Evolutionary conservation across 768 basidiomycete species (phyloP).

Genomic region (Nevesoporus exiguus): DNA sequence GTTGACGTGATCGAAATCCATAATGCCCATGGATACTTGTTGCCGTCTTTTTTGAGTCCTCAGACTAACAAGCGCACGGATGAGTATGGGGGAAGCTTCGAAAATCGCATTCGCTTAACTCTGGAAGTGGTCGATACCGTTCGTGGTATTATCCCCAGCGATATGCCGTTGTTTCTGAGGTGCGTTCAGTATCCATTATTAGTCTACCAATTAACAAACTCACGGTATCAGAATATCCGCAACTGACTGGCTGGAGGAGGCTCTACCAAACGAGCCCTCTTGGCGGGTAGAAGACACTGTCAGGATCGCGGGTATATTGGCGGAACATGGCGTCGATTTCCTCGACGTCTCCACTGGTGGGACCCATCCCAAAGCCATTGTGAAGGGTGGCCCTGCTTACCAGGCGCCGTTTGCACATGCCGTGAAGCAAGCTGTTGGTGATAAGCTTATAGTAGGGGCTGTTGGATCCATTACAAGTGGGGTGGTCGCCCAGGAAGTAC

Average conservation of each 20-base stretch:
- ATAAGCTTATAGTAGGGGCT: slow-evolving; percentile 33
- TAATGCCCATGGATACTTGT: slow-evolving; percentile 59
- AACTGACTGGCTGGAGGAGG: slow-evolving; percentile 68
- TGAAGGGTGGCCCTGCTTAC: slow-evolving; percentile 33
- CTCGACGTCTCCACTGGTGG: slow-evolving; percentile 73
- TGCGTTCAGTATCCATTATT: slow-evolving; percentile 20
- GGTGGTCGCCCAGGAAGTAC: slow-evolving; percentile 40
- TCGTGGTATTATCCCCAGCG: slow-evolving; percentile 52
- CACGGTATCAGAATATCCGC: slow-evolving; percentile 49
- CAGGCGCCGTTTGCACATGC: slow-evolving; percentile 59
- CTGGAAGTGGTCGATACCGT: slow-evolving; percentile 64
- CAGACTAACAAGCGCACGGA: slow-evolving; percentile 60
- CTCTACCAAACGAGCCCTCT: slow-evolving; percentile 53
- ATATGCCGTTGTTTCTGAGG: slow-evolving; percentile 73
- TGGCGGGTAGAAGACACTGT: slow-evolving; percentile 73
- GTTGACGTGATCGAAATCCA: slow-evolving; percentile 62
- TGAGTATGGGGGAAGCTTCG: slow-evolving; percentile 67
- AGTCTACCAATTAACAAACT: background rate
- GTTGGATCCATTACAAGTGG: slow-evolving; percentile 34
- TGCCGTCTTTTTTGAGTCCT: slow-evolving; percentile 58
- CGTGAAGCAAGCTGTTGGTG: slow-evolving; percentile 46
- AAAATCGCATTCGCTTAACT: slow-evolving; percentile 62
- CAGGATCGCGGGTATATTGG: slow-evolving; percentile 54
- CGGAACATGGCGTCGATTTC: slow-evolving; percentile 67
- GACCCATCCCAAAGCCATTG: slow-evolving; percentile 39